Percentiles rank a stretch among this genome's conserved stretches.
Conservation (phyloP, 345 rosid genomes). For the Mangifera indica region DNA sequence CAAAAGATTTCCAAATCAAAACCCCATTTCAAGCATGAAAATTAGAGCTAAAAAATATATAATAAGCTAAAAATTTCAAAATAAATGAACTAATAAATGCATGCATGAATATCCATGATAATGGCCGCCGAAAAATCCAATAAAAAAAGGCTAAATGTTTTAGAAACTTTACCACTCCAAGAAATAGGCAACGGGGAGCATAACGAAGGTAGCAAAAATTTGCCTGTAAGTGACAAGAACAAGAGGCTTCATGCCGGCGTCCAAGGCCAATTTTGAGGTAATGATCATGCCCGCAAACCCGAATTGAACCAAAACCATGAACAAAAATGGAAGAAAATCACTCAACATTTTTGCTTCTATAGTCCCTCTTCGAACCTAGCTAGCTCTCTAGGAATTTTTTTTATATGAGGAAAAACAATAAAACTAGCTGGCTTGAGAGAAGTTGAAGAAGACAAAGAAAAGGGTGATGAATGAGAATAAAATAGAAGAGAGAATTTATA, state of each 20-base stretch:
- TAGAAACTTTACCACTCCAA: conserved; percentile 55
- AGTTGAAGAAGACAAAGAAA: background rate
- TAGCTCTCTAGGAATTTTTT: background rate
- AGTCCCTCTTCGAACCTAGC: background rate
- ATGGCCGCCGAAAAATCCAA: background rate
- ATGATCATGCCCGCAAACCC: conserved; percentile 90
- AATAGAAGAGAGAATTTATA: too few relatives aligned
- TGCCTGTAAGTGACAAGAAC: conserved; percentile 78
- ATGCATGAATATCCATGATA: background rate
- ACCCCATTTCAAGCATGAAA: background rate
- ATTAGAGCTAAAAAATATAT: background rate
- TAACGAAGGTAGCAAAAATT: conserved; percentile 70
- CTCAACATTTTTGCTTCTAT: conserved; percentile 19
- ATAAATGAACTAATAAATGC: background rate
- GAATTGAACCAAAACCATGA: conserved; percentile 71
- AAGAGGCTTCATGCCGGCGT: conserved; percentile 78
- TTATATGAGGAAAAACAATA: conserved; percentile 14
- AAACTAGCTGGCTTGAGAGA: conserved; percentile 2
- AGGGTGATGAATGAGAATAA: background rate
- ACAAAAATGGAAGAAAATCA: conserved; percentile 60
- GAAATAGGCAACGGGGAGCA: conserved; percentile 65
- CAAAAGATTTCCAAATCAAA: too few relatives aligned
- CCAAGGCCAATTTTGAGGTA: conserved; percentile 85
- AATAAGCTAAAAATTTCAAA: background rate
- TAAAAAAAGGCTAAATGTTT: too few relatives aligned